Evolutionary conservation across 305 asterid genomes (phyloP).

Genomic region (Fraxinus velutina): DNA sequence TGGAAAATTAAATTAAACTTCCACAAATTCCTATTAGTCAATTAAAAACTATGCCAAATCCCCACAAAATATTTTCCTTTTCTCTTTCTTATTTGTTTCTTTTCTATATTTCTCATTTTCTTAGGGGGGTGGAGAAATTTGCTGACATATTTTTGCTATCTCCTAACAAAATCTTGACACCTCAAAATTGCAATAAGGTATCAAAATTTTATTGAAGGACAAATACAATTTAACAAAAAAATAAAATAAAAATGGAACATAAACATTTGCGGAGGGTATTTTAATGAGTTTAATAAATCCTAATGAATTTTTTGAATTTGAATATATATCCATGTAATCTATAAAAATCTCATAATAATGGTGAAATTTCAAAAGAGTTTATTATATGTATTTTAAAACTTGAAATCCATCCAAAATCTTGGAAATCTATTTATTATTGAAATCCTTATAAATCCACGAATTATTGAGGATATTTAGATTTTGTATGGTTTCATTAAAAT

Average conservation of each 20-base stretch:
- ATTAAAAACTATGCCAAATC: neutral
- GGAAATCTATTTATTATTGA: too few relatives aligned
- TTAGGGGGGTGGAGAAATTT: neutral
- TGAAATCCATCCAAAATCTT: neutral
- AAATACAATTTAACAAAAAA: too few relatives aligned
- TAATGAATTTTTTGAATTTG: neutral
- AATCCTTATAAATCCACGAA: neutral
- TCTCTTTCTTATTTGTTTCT: neutral
- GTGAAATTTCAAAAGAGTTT: too few relatives aligned
- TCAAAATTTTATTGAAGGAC: neutral
- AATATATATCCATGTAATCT: too few relatives aligned
- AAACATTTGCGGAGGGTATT: neutral
- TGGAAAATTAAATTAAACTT: neutral
- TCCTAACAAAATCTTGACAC: neutral
- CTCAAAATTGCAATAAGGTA: neutral
- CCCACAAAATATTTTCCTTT: neutral
- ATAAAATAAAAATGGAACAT: neutral
- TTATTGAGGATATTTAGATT: neutral
- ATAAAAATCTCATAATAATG: neutral
- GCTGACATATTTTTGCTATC: neutral
- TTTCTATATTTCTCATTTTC: neutral
- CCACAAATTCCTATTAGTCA: neutral
- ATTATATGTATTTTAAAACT: too few relatives aligned
- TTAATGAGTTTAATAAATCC: too few relatives aligned
- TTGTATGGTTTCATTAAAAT: too few relatives aligned